Base-by-base conservation (phyloP, 2,329 filamentous ascomycete species). In the Sporothrix euskadiensis region DNA sequence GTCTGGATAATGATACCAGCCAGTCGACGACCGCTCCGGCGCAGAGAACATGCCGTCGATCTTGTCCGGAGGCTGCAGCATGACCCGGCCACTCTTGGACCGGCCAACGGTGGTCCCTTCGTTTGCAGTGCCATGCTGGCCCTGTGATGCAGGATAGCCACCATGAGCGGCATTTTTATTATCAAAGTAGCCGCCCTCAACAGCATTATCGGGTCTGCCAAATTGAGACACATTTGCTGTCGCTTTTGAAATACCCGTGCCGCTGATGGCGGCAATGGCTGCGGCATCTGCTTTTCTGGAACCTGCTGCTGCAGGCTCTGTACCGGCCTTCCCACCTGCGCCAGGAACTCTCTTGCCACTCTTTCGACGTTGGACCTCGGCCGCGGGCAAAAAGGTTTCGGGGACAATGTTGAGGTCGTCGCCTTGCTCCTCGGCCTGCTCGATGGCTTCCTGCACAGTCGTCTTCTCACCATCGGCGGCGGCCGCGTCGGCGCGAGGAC, bases 341-440 rank as follows among this genome's bases (percentile, higher is more conserved):
- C 10, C 61, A n/a, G 69, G 47, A 9, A 26, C 30, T 19, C 44
- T 22, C 59, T 78, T 75, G 59, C 76, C 75, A 16, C 77, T 76
- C 72, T 81, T 80, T 56, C 78, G 78, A 74, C 72, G 75, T 77
- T 80, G 79, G 75, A 80, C 76, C 78, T 80, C 81, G 9, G 88
- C 88, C 69, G 88, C 88, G 0, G 85, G 86, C 73, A 87, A 88
- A 83, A 98, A 98, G 0, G 93, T 94, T 80, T 97, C 93, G 0
- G 94, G 92, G 10, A 97, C 89, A 69, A 98, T 88, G 77, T 97
- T 97, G 73, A 98, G 88, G 76, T 97, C 95, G 79, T 98, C 94
- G 0, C 94, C 94, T 12, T 87, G 86, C 65, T 90, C 87, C 78
- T 92, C 90, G 19, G 95, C 94, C 77, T 91, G 87, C 78, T 96